Evolutionary conservation across 2,329 filamentous ascomycete genomes (phyloP).

Genomic region (Curvularia spicifera): DNA sequence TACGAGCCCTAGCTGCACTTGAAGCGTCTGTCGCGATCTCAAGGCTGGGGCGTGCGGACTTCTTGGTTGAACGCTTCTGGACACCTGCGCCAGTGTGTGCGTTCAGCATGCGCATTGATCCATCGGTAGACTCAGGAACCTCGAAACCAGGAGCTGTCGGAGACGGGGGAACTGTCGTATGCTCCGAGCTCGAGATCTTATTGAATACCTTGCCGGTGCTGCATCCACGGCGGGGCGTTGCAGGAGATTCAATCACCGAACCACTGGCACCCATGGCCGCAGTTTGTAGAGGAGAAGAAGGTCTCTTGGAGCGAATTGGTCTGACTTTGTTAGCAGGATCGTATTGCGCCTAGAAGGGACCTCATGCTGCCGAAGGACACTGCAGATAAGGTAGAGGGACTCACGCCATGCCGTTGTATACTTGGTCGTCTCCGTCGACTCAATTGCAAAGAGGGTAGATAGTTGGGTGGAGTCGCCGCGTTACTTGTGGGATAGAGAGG

Average conservation of each 20-base stretch:
- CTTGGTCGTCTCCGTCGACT: not conserved
- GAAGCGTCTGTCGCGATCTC: not conserved
- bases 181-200: constrained; percentile 9
- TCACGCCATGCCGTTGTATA: constrained; percentile 14
- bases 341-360: not conserved
- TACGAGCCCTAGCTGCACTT: not conserved
- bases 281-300: not conserved
- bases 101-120: not conserved
- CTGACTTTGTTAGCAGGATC: constrained; percentile 11
- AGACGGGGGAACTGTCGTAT: constrained; percentile 16
- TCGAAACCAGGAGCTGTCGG: constrained; percentile 8
- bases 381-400: not conserved
- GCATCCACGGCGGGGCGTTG: not conserved
- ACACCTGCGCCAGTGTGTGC: constrained; percentile 17
- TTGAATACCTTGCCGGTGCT: not conserved
- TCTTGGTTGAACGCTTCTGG: constrained; percentile 14
- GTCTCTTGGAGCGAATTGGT: constrained; percentile 8
- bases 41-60: not conserved
- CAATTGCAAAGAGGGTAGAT: not conserved
- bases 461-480: not conserved
- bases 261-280: constrained; percentile 2
- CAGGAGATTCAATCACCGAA: not conserved
- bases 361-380: not conserved
- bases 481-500: not conserved
- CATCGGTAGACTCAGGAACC: not conserved